Base-by-base conservation (phyloP, 2,329 filamentous ascomycete genomes). In the Trichoderma sp. region DNA sequence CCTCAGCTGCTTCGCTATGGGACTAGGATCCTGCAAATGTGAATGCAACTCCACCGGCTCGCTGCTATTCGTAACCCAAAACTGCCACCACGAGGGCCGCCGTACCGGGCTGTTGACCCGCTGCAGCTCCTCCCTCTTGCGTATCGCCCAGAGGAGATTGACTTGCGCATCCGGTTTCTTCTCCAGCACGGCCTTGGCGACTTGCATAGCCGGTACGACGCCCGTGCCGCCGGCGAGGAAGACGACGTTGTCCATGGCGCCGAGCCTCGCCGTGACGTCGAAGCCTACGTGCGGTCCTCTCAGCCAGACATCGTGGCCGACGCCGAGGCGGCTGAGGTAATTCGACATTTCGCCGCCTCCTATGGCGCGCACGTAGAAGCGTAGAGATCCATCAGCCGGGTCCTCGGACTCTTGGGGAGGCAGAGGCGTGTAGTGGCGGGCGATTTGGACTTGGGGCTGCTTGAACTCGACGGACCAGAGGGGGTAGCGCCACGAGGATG, bases 151-250 rank as follows among this genome's bases (percentile, higher is more conserved):
- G 1, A 98, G 82, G 32, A 98, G 90, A 63, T 89, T 87, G 70
- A 97, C 87, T 1, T 53, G 77, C 0, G 81, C 71, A 3, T 75
- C 73, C 18, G 75, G 71, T 24, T 74, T 73, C 24, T 79, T 75
- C 73, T 85, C 81, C 4, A 90, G 82, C 12, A 95, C 81, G 0
- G 89, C 88, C 73, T 90, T 83, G 2, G 91, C 93, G 53, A 92
- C 88, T 82, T 98, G 95, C 80, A 98, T 82, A 8, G 95, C 96
- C 0, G 95, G 93, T 18, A 94, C 94, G 76, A 99, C 92, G 1
- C 96, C 95, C 0, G 96, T 99, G 0, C 96, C 96, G 2, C 95
- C 96, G 1, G 95, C 96, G 26, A 98, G 83, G 78, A 98, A 97
- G 2, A 98, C 84, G 3, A 98, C 85, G n/a, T 77, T 77, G 26